Evolutionary conservation across 768 basidiomycete genomes (phyloP), one percentile per base, ranked within the genome.

Genomic region (Tulasnella calospora): DNA sequence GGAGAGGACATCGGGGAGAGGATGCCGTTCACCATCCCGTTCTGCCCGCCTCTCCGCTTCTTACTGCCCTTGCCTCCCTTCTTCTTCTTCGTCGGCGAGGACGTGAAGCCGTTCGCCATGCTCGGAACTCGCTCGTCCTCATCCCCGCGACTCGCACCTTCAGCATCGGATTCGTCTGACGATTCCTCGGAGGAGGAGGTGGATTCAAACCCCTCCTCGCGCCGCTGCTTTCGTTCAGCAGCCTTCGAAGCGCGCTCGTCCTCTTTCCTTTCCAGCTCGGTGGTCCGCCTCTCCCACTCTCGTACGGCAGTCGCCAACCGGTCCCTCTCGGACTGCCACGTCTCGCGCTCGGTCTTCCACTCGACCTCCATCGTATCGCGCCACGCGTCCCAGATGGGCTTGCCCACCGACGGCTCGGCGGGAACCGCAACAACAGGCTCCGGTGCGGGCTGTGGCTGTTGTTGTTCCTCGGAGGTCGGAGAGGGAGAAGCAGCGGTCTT

Each of bases 291-390:
- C 84, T 96, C 96, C 92, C 93, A 96, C 81, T 96, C 94, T 57
- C 93, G 90, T 71, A 91, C 87, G 17, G 94, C 94, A 30, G 88
- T 86, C 55, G 87, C 86, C 15, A 98, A 86, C 27, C 94, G 87
- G 79, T 92, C 92, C 5, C 95, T 87, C 84, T 98, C 96, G 47
- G 89, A 86, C 1, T 87, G 88, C 95, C 95, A 98, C 77, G 93
- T 92, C 80, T 94, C 91, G 81, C 91, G 89, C 41, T 96, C 91
- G 38, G 84, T 85, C 46, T 86, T 88, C 94, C 94, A 96, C 73
- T 91, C 89, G 12, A 91, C 92, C 81, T 96, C 94, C 33, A 96
- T 90, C 15, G 85, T 86, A 82, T 89, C 90, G 83, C 92, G 92
- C 93, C 94, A 96, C 57, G 91, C 89, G 35, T 84, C 83, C 86